Percentiles rank a stretch among this genome's conserved stretches.
phyloP scores from a whole-genome alignment of 306 rosid genomes.

The Mimosa bimucronata region DNA sequence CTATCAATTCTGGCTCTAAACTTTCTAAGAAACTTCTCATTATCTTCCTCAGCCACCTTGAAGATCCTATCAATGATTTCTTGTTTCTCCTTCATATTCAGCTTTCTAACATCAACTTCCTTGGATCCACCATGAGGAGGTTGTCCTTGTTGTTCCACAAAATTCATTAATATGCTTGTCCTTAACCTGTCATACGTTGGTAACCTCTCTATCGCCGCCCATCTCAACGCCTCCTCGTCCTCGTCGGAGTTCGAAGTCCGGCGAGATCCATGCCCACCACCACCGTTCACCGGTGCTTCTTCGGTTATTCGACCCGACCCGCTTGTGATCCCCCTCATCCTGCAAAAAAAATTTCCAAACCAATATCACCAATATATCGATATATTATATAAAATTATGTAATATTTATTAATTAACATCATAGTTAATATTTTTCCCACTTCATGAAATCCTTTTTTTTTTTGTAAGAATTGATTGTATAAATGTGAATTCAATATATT shows the following conservation, averaged over 20 bases:
- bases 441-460: neutral
- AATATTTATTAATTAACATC: neutral
- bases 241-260: conserved; percentile 58
- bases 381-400: no score
- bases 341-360: neutral
- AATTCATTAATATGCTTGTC: conserved; percentile 72
- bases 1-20: conserved; percentile 65
- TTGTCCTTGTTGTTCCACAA: conserved; percentile 37
- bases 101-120: conserved; percentile 79
- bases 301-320: conserved; percentile 74
- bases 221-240: conserved; percentile 85
- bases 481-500: neutral
- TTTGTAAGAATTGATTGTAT: no score
- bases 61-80: conserved; percentile 70
- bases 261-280: conserved; percentile 51
- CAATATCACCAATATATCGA: neutral
- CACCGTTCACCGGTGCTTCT: no score
- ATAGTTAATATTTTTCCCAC: neutral
- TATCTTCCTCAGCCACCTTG: conserved; percentile 90
- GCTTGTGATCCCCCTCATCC: conserved; percentile 66
- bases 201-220: conserved; percentile 94
- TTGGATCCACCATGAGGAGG: conserved; percentile 49
- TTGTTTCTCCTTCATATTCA: conserved; percentile 61
- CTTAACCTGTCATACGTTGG: conserved; percentile 86
- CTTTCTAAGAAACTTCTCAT: conserved; percentile 69